Evolutionary conservation across 129 eudicot genomes (phyloP).

Genomic region (Flaveria sonorensis): DNA sequence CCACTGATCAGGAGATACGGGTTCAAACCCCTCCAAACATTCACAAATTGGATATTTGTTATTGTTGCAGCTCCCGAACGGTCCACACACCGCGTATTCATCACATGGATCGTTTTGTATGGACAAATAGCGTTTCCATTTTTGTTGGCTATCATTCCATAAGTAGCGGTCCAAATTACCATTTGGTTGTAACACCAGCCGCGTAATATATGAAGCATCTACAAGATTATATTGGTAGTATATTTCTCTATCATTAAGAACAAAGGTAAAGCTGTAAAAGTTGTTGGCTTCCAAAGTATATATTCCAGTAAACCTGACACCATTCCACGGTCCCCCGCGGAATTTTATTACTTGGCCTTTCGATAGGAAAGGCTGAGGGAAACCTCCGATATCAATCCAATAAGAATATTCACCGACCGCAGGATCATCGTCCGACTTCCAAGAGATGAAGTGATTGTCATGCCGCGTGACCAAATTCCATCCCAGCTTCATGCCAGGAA

Average conservation of each 20-base stretch:
- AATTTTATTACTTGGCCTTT: neutral
- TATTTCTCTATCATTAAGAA: slow-evolving; percentile 19
- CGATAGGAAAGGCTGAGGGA: slow-evolving; percentile 12
- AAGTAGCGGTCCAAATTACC: slow-evolving; percentile 16
- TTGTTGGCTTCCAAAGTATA: slow-evolving; percentile 16
- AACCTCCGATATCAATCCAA: slow-evolving; percentile 28
- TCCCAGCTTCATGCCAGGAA: slow-evolving; percentile 4
- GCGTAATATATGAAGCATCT: slow-evolving; percentile 7
- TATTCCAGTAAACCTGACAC: slow-evolving; percentile 24
- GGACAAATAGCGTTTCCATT: slow-evolving; percentile 23
- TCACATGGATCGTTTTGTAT: slow-evolving; percentile 25
- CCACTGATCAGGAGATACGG: slow-evolving; percentile 40
- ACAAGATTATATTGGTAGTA: slow-evolving; percentile 24
- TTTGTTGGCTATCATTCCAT: slow-evolving; percentile 26
- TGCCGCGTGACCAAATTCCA: neutral
- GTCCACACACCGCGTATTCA: slow-evolving; percentile 40
- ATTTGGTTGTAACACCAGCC: slow-evolving; percentile 24
- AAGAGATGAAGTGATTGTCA: neutral
- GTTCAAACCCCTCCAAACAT: slow-evolving; percentile 45
- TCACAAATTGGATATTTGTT: slow-evolving; percentile 30
- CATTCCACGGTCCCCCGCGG: slow-evolving; percentile 37
- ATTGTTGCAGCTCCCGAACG: slow-evolving; percentile 40
- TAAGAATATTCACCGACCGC: slow-evolving; percentile 17
- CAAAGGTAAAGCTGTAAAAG: slow-evolving; percentile 19
- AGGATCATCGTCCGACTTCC: slow-evolving; percentile 31